Percentiles rank a stretch among this genome's conserved stretches.
Evolutionary conservation across 139 green algal species (phyloP).

Genomic region (Tetraselmis striata): DNA sequence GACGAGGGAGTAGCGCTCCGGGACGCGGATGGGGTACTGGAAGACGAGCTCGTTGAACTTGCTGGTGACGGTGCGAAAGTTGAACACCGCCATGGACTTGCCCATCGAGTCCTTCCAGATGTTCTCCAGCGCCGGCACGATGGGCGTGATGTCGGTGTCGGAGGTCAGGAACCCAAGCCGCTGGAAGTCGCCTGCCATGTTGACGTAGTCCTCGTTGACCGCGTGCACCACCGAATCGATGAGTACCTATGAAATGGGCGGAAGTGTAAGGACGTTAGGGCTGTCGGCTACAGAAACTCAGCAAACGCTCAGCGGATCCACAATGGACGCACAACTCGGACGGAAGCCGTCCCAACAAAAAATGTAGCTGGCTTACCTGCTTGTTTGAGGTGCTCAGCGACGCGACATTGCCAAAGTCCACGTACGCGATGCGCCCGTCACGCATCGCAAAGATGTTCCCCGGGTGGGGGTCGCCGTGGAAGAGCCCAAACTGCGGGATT

Average conservation of each 20-base stretch:
- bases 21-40: conserved; percentile 98
- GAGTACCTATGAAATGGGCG: conserved; percentile 54
- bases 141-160: conserved; percentile 87
- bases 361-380: conserved; percentile 41
- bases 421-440: conserved; percentile 97
- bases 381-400: conserved; percentile 80
- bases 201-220: conserved; percentile 96
- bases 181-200: conserved; percentile 94
- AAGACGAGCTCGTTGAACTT: conserved; percentile 99
- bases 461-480: conserved; percentile 94
- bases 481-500: conserved; percentile 79
- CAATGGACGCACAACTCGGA: too few relatives aligned
- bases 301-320: too few relatives aligned
- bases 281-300: too few relatives aligned
- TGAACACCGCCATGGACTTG: conserved; percentile 84
- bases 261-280: too few relatives aligned
- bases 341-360: too few relatives aligned
- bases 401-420: conserved; percentile 99
- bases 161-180: conserved; percentile 86
- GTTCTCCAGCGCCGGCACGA: conserved; percentile 91
- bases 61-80: conserved; percentile 94
- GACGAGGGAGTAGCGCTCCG: conserved; percentile 94
- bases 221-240: conserved; percentile 97
- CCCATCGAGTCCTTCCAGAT: conserved; percentile 91
- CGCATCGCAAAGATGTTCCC: conserved; percentile 46